These are phyloP conservation scores for Nitzschia putrida DNA, from an alignment of 108 stramenopile species.

Conservation along the genomic window DNA sequence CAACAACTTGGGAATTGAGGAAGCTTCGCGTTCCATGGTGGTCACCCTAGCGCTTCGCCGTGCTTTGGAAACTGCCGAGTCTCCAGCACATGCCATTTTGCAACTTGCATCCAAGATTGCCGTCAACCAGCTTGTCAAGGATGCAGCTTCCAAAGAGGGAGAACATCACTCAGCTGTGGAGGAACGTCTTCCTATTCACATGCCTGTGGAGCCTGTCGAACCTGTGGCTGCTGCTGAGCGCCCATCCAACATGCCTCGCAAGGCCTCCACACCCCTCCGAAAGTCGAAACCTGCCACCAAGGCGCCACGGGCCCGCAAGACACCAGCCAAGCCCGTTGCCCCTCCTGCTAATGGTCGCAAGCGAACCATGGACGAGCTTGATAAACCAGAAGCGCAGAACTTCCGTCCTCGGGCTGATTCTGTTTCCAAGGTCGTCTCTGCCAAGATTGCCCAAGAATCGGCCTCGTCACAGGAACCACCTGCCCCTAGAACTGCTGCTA, in stretches of 20 bases:
- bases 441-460: conserved; percentile 21
- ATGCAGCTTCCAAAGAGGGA: conserved; percentile 21
- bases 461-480: background rate
- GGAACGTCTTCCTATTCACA: conserved; percentile 5
- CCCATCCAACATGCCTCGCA: background rate
- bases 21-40: conserved; percentile 60
- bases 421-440: conserved; percentile 20
- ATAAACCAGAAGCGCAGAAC: conserved; percentile 3
- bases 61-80: conserved; percentile 21
- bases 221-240: conserved; percentile 1
- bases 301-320: conserved; percentile 1
- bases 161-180: conserved; percentile 1
- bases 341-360: conserved; percentile 14
- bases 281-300: background rate
- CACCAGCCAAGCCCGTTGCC: background rate
- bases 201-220: conserved; percentile 1
- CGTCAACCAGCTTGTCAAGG: conserved; percentile 26
- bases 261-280: background rate
- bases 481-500: conserved; percentile 3
- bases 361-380: conserved; percentile 30
- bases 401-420: conserved; percentile 27
- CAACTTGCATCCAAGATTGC: conserved; percentile 47
- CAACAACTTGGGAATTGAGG: conserved; percentile 53
- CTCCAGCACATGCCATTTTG: conserved; percentile 50
- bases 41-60: conserved; percentile 52